Base-by-base conservation (phyloP, 768 basidiomycete genomes). In the Sporobolomyces phaffii region DNA sequence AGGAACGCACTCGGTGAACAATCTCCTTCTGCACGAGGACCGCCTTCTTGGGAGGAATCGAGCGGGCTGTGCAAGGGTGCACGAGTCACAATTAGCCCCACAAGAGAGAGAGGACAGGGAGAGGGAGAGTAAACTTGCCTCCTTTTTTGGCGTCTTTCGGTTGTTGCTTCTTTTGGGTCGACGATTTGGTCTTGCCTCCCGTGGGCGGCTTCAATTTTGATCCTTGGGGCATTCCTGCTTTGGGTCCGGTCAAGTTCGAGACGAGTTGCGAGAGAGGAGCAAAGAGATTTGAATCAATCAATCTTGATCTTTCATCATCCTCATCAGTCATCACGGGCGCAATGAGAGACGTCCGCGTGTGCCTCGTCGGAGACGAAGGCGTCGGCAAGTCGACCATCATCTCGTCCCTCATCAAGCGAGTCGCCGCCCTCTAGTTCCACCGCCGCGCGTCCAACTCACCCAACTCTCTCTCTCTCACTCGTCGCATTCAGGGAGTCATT, bases 311-410 rank as follows among this genome's bases (percentile, higher is more conserved):
- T n/a, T n/a, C n/a, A n/a, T n/a, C n/a, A n/a, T n/a, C n/a, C n/a
- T n/a, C n/a, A n/a, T n/a, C n/a, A n/a, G n/a, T n/a, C 53, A 7
- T 43, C 36, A 26, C 40, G 20, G 20, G 7, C 41, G 22, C 38
- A 28, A 63, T 62, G 66, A 83, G 90, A 78, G 92, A 96, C 86
- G 90, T 94, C 54, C 85, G 91, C 72, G 92, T 94, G 75, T 83
- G 93, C 65, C 85, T 96, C 75, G 90, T 93, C 70, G 92, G 92
- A 70, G 92, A 96, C 79, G 91, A 94, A 82, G 90, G 90, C 72
- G 94, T 97, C 74, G 94, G 94, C 71, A 99, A 99, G 82, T 93
- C 91, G 78, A 92, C 91, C 50, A 92, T 98, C 76, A 86, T 98
- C 77, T 96, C 91, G 24, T 91, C 91, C 40, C 83, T 97, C 76